Conservation (phyloP, 805 yeast species). For the Wickerhamomyces rabaulensis region DNA sequence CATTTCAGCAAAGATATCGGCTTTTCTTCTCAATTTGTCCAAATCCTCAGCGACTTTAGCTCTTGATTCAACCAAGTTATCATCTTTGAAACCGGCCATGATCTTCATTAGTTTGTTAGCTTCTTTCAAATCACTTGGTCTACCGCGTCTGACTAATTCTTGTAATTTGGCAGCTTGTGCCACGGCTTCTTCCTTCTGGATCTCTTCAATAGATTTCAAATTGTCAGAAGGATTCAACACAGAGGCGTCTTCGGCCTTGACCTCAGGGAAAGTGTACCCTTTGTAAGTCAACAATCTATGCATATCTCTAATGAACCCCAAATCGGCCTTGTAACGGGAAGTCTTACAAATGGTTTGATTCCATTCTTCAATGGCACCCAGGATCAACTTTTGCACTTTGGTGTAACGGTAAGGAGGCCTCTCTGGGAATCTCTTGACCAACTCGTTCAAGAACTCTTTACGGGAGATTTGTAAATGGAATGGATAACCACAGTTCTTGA, state of each 20-base stretch:
- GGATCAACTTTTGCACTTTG: conserved; percentile 74
- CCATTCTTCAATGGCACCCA: conserved; percentile 96
- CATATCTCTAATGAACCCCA: conserved; percentile 93
- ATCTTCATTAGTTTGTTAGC: conserved; percentile 96
- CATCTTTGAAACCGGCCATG: conserved; percentile 96
- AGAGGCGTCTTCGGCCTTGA: conserved; percentile 85
- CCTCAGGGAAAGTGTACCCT: conserved; percentile 91
- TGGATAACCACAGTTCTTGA: conserved; percentile 97
- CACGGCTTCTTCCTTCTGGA: conserved; percentile 85
- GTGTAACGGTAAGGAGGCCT: conserved; percentile 85
- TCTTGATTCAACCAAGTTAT: conserved; percentile 56
- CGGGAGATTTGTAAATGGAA: conserved; percentile 92
- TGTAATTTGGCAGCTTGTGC: conserved; percentile 95
- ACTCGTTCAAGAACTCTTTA: conserved; percentile 88
- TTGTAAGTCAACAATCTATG: conserved; percentile 83
- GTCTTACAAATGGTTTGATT: conserved; percentile 89
- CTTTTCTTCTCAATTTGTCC: conserved; percentile 77
- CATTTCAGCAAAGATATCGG: conserved; percentile 87
- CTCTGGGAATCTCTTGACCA: conserved; percentile 91
- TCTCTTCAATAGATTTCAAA: conserved; percentile 81
- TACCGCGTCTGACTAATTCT: conserved; percentile 91
- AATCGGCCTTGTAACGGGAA: conserved; percentile 83
- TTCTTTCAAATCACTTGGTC: conserved; percentile 91
- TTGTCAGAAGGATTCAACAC: conserved; percentile 87
- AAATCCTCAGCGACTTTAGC: conserved; percentile 80